Conservation (phyloP, 257 asterid species). For the Lycium barbarum region DNA sequence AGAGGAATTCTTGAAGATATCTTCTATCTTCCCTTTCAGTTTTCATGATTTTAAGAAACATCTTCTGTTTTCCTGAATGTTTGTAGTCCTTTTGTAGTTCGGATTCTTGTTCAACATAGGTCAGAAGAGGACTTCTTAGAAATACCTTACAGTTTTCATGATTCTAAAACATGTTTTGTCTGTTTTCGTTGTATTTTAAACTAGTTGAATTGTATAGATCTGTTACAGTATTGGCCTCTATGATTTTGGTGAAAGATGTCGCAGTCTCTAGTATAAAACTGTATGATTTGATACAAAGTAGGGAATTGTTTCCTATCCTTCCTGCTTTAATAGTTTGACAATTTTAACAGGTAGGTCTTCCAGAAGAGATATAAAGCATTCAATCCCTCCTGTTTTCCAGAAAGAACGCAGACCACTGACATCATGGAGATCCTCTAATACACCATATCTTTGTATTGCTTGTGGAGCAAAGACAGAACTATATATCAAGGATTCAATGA, state of each 20-base stretch:
- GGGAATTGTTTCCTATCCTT: not conserved
- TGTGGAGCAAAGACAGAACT: slow-evolving; percentile 77
- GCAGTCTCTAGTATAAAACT: not conserved
- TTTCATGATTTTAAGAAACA: not conserved
- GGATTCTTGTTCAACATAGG: not conserved
- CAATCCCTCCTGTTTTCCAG: slow-evolving; percentile 35
- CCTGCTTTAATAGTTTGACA: not conserved
- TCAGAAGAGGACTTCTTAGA: not conserved
- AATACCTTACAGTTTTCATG: not conserved
- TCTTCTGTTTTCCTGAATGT: not conserved
- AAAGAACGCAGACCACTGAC: slow-evolving; percentile 48
- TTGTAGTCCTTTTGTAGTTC: not conserved
- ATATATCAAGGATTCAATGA: slow-evolving; percentile 53
- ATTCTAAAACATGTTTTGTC: not conserved
- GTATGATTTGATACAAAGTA: not conserved
- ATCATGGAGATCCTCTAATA: slow-evolving; percentile 49
- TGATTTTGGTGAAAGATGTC: not conserved
- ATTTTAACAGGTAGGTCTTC: slow-evolving; percentile 41
- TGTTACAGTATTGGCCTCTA: not conserved
- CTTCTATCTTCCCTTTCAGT: not conserved
- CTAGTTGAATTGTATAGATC: not conserved
- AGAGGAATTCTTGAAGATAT: not conserved
- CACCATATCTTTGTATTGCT: slow-evolving; percentile 69
- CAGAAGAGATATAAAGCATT: slow-evolving; percentile 35
- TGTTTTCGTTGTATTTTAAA: not conserved